phyloP scores from a whole-genome alignment of 805 yeast species.

The Vanderwaltozyma yarrowii region DNA sequence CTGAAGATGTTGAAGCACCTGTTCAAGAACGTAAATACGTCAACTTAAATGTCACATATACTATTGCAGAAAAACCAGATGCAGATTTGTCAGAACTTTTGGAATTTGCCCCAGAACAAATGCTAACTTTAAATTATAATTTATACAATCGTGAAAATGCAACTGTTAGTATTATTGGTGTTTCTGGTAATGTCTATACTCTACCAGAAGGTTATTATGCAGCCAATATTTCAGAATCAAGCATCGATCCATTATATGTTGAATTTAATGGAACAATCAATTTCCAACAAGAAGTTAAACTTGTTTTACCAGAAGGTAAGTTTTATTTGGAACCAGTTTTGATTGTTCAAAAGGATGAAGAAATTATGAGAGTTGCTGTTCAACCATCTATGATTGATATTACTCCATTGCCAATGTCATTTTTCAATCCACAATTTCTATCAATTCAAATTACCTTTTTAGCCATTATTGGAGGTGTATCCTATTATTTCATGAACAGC shows the following conservation, averaged over 20 bases:
- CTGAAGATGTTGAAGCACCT: conserved; percentile 1
- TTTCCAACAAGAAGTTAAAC: conserved; percentile 50
- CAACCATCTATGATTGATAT: conserved; percentile 49
- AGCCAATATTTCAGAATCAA: conserved; percentile 56
- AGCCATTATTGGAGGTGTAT: conserved; percentile 39
- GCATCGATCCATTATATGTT: conserved; percentile 50
- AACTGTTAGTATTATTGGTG: conserved; percentile 48
- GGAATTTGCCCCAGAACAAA: conserved; percentile 44
- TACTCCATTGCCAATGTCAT: conserved; percentile 54
- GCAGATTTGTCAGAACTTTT: conserved; percentile 30
- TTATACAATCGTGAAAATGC: conserved; percentile 45
- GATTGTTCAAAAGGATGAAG: conserved; percentile 40
- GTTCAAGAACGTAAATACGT: conserved; percentile 6
- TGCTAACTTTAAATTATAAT: conserved; percentile 40
- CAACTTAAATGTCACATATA: conserved; percentile 40
- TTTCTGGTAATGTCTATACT: conserved; percentile 54
- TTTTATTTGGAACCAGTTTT: conserved; percentile 53
- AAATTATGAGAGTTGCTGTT: conserved; percentile 45
- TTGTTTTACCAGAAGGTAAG: conserved; percentile 47
- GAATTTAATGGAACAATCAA: conserved; percentile 37
- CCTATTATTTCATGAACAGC: conserved; percentile 30
- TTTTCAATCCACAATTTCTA: conserved; percentile 64
- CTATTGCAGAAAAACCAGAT: conserved; percentile 37
- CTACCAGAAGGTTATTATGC: conserved; percentile 41
- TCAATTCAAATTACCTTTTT: conserved; percentile 47